These are phyloP conservation scores for Hemileccinum rubropunctum DNA, from an alignment of 768 basidiomycete genomes.

Conservation along the genomic window DNA sequence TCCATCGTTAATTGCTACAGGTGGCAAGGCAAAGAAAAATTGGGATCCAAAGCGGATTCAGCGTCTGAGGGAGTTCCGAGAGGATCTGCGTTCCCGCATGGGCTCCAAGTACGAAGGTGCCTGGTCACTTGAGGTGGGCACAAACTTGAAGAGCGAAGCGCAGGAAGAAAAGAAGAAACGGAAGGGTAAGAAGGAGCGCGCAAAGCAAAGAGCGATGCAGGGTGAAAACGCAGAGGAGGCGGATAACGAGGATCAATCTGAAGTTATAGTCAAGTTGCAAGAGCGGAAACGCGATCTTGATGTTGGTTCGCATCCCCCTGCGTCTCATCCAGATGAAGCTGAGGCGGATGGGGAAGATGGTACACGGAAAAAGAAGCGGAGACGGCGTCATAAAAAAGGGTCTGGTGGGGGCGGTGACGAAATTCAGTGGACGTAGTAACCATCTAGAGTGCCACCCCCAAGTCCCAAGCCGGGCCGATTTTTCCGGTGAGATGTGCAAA, in stretches of 20 bases:
- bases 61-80: slow-evolving; percentile 70
- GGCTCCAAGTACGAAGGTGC: slow-evolving; percentile 16
- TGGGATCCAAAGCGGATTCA: slow-evolving; percentile 67
- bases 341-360: slow-evolving; percentile 11
- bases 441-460: too few species aligned
- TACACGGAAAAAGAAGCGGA: slow-evolving; percentile 37
- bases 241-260: background rate
- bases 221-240: slow-evolving; percentile 11
- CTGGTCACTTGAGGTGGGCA: slow-evolving; percentile 15
- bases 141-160: slow-evolving; percentile 6
- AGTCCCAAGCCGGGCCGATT: too few species aligned
- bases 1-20: slow-evolving; percentile 6
- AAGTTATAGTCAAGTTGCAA: background rate
- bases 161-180: slow-evolving; percentile 50
- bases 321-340: slow-evolving; percentile 6
- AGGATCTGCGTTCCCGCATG: slow-evolving; percentile 48
- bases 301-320: slow-evolving; percentile 4
- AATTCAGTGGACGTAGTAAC: too few species aligned
- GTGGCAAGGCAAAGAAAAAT: slow-evolving; percentile 24
- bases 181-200: slow-evolving; percentile 69
- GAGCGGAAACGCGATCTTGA: slow-evolving; percentile 20
- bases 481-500: background rate
- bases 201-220: slow-evolving; percentile 43
- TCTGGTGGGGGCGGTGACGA: slow-evolving; percentile 4
- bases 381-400: slow-evolving; percentile 40